Percentiles rank a stretch among this genome's conserved stretches.
phyloP scores from a whole-genome alignment of 1,284 basidiomycete genomes.

The Wolfiporia cocos region DNA sequence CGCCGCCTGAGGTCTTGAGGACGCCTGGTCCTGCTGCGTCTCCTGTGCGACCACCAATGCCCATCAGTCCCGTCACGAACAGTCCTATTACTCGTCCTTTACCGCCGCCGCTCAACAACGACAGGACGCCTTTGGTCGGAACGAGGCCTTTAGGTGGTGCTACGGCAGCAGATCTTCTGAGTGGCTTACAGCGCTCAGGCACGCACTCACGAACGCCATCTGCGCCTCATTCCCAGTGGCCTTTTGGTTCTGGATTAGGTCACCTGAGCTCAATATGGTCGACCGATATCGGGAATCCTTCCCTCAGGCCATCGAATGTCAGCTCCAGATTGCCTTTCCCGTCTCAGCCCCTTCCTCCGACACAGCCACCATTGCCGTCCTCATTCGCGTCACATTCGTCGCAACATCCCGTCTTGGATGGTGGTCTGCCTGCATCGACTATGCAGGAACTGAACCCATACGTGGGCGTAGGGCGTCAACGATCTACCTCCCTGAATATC shows the following conservation, averaged over 20 bases:
- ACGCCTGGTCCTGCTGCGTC: not conserved
- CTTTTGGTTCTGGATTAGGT: conserved; percentile 25
- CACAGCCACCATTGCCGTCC: too few species aligned
- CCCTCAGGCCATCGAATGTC: too few species aligned
- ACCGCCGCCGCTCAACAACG: conserved; percentile 1
- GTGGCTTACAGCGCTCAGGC: conserved; percentile 29
- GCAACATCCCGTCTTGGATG: too few species aligned
- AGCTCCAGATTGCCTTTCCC: too few species aligned
- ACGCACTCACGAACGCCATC: conserved; percentile 24
- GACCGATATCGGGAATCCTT: conserved; percentile 2
- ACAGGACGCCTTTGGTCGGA: conserved; percentile 9
- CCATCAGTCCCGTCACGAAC: not conserved
- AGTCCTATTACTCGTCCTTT: not conserved
- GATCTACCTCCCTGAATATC: too few species aligned
- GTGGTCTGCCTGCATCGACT: too few species aligned
- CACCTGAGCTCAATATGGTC: conserved; percentile 26
- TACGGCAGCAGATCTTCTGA: conserved; percentile 59
- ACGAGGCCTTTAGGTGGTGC: conserved; percentile 26
- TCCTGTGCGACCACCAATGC: conserved; percentile 1
- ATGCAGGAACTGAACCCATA: too few species aligned
- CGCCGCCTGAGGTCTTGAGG: not conserved
- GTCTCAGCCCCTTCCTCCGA: too few species aligned
- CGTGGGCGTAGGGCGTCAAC: too few species aligned
- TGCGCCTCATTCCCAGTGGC: conserved; percentile 20
- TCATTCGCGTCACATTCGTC: too few species aligned